Evolutionary conservation across 225 moss, liverwort and hornwort genomes (phyloP), one percentile per base, ranked within the genome.

Genomic region (Asterella californica): DNA sequence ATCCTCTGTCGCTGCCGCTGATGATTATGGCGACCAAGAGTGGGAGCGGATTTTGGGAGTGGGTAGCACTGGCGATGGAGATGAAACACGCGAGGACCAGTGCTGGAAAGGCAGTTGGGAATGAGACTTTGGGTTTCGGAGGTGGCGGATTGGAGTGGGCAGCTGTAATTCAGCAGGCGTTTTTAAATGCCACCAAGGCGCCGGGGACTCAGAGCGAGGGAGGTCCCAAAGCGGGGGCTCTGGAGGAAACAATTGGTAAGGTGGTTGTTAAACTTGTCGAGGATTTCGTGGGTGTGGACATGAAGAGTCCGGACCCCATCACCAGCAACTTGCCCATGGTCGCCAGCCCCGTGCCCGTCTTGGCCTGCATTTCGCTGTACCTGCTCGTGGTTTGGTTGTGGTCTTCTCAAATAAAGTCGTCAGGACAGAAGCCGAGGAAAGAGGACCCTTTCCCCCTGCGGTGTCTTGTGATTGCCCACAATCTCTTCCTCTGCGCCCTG

Each of bases 401-500:
- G 95, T 86, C 89, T 79, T 85, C 90, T 33, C 82, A 88, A 22
- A 90, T 95, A 34, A 86, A 80, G 80, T 84, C 87, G n/a, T 84
- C 87, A 17, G 89, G 88, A 25, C 42, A 86, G 64, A 88, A 90
- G 78, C 89, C 90, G 21, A 73, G 88, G 14, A 70, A 71, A 29
- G 90, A 90, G 21, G 95, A 93, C 48, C 91, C 95, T 2, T 50
- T 80, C 70, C 86, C 93, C 83, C 78, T 95, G 81, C 88, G 88
- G 48, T 83, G 88, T n/a, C 79, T 95, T 37, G 86, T 93, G 24
- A 86, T 91, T 50, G 75, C 50, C 46, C 95, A 95, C 81, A 95
- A 95, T 81, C 85, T 81, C 45, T 90, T 95, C 52, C 88, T 95
- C 48, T 93, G 93, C 74, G 45, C 78, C 72, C 86, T 95, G 85